Evolutionary conservation across 371 early-diverging fungal species (phyloP), one percentile per base, ranked within the genome.

Genomic region (Nematocida displodere): DNA sequence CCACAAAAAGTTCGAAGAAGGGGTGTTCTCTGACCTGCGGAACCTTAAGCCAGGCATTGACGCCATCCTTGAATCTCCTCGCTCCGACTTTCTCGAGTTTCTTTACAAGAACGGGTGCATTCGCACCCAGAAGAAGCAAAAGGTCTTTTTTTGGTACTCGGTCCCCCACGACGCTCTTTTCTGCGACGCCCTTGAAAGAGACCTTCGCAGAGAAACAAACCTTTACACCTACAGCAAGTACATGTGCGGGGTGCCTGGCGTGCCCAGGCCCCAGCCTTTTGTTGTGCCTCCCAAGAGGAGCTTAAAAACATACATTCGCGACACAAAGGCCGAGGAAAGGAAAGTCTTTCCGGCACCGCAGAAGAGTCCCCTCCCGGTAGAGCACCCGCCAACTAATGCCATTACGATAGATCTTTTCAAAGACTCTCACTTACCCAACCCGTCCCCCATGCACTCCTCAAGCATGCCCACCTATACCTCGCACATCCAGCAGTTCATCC

Each of bases 1-100:
- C 77, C 84, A 90, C 66, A 96, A 96, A 81, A 98, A 98, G 86
- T 97, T 98, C 83, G 97, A 97, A 82, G 99, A 97, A 82, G 99
- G 97, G 54, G 89, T 99, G 17, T 98, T 99, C 81, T 84, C 84
- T 53, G 99, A 99, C 80, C 86, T 99, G 76, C 85, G 99, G 53
- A 93, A 93, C 79, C 85, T 99, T 49, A 97, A 97, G 85, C 95
- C 96, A 11, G 95, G 96, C 22, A 87, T 89, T 22, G 95, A 95
- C 83, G 94, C 96, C 36, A 87, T 90, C 1, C 86, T 97, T 34
- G 97, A 97, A 84, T 91, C 91, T 71, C 94, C 95, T 17, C 87
- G 95, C 54, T 91, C 91, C 11, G 92, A 91, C 68, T 91, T 97
- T 79, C 85, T 99, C 47, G 95, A 95, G 81, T 90, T 93, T 85